A percentile compares a stretch with the other conserved stretches of the same genome.
phyloP scores from a whole-genome alignment of 257 asterid species.

The Lycium ferocissimum region DNA sequence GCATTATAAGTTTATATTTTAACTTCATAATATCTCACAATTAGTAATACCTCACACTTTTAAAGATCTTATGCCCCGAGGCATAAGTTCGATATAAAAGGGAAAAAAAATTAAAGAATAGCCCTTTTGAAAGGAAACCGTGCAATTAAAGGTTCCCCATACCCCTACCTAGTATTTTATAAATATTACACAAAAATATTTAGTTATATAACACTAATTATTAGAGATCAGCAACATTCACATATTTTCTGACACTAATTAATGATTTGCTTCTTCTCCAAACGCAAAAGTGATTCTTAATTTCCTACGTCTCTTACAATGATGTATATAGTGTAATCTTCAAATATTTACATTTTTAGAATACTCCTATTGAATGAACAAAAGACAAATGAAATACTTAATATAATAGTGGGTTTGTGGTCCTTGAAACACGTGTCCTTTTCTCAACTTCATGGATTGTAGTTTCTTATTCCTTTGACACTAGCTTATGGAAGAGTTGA shows the following conservation, averaged over 20 bases:
- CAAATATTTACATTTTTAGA: not conserved
- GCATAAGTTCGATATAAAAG: too few relatives aligned
- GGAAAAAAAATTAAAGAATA: too few relatives aligned
- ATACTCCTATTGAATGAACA: not conserved
- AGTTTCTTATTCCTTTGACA: not conserved
- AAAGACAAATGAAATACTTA: not conserved
- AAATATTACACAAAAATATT: too few relatives aligned
- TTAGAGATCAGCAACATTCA: not conserved
- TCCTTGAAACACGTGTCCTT: not conserved
- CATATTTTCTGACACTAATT: not conserved
- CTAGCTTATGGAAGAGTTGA: not conserved
- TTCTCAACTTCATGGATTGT: not conserved
- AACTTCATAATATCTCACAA: too few relatives aligned
- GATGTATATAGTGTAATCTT: too few relatives aligned
- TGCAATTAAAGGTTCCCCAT: too few relatives aligned
- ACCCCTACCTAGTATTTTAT: not conserved
- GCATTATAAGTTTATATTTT: too few relatives aligned
- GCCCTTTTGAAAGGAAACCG: too few relatives aligned
- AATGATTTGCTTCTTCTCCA: not conserved
- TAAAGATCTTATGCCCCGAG: too few relatives aligned
- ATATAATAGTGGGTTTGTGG: not conserved
- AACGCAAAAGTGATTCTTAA: not conserved
- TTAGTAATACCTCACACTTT: too few relatives aligned
- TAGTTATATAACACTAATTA: too few relatives aligned
- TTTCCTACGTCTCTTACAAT: not conserved